Evolutionary conservation across 495 filamentous ascomycete genomes (phyloP).

Genomic region (Talaromyces nanjingensis): DNA sequence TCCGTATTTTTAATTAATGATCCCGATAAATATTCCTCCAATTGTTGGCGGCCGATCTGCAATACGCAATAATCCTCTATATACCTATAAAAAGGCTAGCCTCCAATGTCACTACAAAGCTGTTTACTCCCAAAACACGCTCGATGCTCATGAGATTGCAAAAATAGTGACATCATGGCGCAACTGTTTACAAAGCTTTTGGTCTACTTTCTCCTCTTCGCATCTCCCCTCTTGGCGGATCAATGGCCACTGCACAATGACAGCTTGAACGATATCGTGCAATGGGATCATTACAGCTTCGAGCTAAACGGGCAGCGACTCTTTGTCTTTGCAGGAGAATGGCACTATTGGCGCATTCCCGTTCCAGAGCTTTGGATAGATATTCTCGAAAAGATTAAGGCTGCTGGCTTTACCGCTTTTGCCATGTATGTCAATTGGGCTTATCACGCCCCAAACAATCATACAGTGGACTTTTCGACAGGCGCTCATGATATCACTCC

Average conservation of each 20-base stretch:
- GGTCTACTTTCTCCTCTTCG: not conserved
- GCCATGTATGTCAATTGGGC: constrained; percentile 53
- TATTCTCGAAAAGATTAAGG: constrained; percentile 56
- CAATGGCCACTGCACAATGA: constrained; percentile 46
- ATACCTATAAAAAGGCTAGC: not conserved
- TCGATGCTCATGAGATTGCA: not conserved
- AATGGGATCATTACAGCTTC: constrained; percentile 56
- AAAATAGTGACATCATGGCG: not conserved
- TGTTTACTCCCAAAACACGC: not conserved
- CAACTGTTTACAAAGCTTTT: not conserved
- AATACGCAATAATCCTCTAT: not conserved
- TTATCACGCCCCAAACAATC: constrained; percentile 46
- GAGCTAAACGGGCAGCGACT: constrained; percentile 47
- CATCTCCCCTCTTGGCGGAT: constrained; percentile 1
- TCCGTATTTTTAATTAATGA: not conserved
- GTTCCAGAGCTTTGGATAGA: not conserved
- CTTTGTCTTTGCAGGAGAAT: constrained; percentile 54
- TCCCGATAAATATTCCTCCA: not conserved
- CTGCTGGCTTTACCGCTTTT: constrained; percentile 48
- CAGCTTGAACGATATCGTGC: constrained; percentile 41
- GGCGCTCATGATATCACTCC: not conserved
- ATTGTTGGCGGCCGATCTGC: not conserved
- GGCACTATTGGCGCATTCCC: constrained; percentile 38
- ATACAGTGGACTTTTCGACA: constrained; percentile 6
- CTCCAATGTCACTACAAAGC: not conserved